Evolutionary conservation across 2,329 filamentous ascomycete genomes (phyloP).

Genomic region (Nakataea oryzae): DNA sequence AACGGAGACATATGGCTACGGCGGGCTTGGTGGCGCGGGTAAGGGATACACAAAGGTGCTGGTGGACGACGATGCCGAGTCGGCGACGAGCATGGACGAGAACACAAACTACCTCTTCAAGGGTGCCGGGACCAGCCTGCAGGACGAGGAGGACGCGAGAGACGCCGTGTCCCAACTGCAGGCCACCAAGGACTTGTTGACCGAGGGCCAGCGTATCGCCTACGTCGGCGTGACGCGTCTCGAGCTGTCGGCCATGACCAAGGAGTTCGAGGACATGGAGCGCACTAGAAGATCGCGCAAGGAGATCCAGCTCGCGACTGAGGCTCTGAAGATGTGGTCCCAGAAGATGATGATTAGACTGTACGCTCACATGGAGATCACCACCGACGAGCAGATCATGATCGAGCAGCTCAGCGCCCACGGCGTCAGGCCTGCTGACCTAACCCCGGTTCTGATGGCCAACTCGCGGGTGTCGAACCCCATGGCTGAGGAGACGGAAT

Average conservation of each 20-base stretch:
- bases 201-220: constrained; percentile 88
- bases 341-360: constrained; percentile 97
- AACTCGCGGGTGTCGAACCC: constrained; percentile 92
- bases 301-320: constrained; percentile 54
- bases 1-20: constrained; percentile 59
- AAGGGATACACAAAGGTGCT: constrained; percentile 95
- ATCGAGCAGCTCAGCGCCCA: constrained; percentile 94
- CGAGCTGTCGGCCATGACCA: constrained; percentile 67
- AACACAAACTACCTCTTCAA: constrained; percentile 94
- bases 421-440: constrained; percentile 73
- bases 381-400: constrained; percentile 87
- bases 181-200: constrained; percentile 88
- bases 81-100: constrained; percentile 91
- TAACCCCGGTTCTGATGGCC: constrained; percentile 79
- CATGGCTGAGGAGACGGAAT: constrained; percentile 44
- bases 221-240: constrained; percentile 87
- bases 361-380: constrained; percentile 96
- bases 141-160: constrained; percentile 64
- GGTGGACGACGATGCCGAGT: constrained; percentile 88
- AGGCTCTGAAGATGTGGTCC: constrained; percentile 87
- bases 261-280: constrained; percentile 53
- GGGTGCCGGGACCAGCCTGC: constrained; percentile 37
- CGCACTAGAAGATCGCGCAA: constrained; percentile 58
- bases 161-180: constrained; percentile 87
- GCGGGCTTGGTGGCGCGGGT: constrained; percentile 73